Percentiles rank a stretch among this genome's conserved stretches.
These are phyloP conservation scores for Boletus tomentosulus DNA, from an alignment of 768 basidiomycete species.

Conservation along the genomic window DNA sequence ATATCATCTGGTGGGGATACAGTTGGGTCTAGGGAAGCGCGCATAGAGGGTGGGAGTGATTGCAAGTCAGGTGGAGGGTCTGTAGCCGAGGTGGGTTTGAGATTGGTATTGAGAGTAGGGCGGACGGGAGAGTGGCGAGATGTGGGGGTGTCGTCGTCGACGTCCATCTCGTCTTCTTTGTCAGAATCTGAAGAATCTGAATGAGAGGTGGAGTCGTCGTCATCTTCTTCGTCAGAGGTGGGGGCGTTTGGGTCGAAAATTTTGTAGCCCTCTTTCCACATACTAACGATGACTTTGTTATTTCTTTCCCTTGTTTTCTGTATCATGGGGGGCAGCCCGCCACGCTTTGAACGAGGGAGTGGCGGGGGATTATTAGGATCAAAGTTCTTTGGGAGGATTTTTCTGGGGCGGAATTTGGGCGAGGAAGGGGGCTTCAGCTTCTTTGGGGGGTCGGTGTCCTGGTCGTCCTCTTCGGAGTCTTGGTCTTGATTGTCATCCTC, in stretches of 20 bases:
- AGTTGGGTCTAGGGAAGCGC: constrained; percentile 20
- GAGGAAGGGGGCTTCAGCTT: neutral
- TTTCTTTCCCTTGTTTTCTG: too few species aligned
- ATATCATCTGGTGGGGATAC: constrained; percentile 16
- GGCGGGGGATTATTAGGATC: constrained; percentile 6
- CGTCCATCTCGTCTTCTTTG: constrained; percentile 25
- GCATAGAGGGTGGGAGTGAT: constrained; percentile 18
- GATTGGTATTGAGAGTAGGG: constrained; percentile 14
- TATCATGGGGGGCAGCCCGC: too few species aligned
- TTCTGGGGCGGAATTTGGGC: constrained; percentile 4
- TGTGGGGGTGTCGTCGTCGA: constrained; percentile 29
- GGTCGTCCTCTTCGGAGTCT: neutral
- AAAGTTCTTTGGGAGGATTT: constrained; percentile 13
- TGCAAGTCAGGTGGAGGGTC: constrained; percentile 20
- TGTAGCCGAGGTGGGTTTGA: constrained; percentile 10
- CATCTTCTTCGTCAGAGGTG: constrained; percentile 18
- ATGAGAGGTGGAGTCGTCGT: constrained; percentile 6
- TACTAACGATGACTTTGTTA: neutral
- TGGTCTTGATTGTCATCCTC: constrained; percentile 8
- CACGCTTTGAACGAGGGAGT: constrained; percentile 17
- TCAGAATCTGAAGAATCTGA: constrained; percentile 11
- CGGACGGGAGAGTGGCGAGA: constrained; percentile 23
- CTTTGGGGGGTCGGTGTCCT: neutral
- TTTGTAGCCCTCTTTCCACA: constrained; percentile 18
- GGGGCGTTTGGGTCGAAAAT: constrained; percentile 18